Conservation (phyloP, 129 eudicot genomes). For the Flaveria brownii region DNA sequence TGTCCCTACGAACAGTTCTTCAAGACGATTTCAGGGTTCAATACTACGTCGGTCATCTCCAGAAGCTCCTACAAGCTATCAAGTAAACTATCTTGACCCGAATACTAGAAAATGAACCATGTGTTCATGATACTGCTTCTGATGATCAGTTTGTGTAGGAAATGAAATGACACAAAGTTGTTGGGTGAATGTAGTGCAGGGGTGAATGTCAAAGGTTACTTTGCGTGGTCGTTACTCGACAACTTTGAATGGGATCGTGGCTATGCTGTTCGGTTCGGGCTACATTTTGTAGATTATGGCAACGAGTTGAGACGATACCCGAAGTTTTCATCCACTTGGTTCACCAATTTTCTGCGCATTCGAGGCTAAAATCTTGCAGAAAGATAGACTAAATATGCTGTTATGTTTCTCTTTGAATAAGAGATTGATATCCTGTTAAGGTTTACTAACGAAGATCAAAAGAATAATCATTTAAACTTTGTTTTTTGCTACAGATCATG, state of each 20-base stretch:
- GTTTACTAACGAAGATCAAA: slow-evolving; percentile 12
- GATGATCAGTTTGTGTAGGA: neutral
- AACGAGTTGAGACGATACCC: slow-evolving; percentile 50
- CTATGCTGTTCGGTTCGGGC: slow-evolving; percentile 56
- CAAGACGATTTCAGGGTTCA: slow-evolving; percentile 51
- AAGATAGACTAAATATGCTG: slow-evolving; percentile 10
- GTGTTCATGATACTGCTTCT: neutral
- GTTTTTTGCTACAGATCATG: slow-evolving; percentile 17
- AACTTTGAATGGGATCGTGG: slow-evolving; percentile 61
- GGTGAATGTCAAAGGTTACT: slow-evolving; percentile 52
- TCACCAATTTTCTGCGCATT: slow-evolving; percentile 42
- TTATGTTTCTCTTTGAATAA: slow-evolving; percentile 25
- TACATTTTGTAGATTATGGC: slow-evolving; percentile 51
- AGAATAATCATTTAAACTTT: slow-evolving; percentile 3
- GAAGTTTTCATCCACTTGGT: slow-evolving; percentile 59
- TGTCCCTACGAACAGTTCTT: slow-evolving; percentile 48
- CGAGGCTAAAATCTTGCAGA: slow-evolving; percentile 19
- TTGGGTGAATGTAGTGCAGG: slow-evolving; percentile 44
- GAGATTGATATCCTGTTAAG: slow-evolving; percentile 22
- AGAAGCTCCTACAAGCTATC: slow-evolving; percentile 40
- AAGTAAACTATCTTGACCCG: slow-evolving; percentile 18
- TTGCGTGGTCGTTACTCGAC: slow-evolving; percentile 63
- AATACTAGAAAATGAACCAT: neutral
- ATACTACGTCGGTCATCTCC: slow-evolving; percentile 54
- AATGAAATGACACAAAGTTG: slow-evolving; percentile 21